These are phyloP conservation scores for Phoenix roebelenii DNA, from an alignment of 176 grass and related monocot species.

Conservation along the genomic window DNA sequence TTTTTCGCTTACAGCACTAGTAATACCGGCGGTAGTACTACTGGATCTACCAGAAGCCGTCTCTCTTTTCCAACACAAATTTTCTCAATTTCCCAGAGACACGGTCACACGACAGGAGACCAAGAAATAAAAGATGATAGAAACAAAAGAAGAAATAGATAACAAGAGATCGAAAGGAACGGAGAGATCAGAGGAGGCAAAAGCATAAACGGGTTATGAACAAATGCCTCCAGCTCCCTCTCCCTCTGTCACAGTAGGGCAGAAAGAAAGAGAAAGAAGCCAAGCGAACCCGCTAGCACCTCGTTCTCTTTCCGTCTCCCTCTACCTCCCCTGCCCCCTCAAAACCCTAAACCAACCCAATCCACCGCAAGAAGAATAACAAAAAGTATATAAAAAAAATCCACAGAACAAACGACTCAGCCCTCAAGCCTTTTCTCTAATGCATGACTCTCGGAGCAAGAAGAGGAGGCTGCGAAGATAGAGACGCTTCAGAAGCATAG, in stretches of 20 bases:
- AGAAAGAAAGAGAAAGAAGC: conserved; percentile 45
- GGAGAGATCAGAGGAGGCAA: conserved; percentile 17
- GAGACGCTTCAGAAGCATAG: neutral
- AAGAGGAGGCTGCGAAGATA: neutral
- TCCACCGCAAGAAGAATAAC: conserved; percentile 1
- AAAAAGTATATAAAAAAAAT: neutral
- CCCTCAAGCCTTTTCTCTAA: conserved; percentile 2
- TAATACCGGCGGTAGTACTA: too few relatives aligned
- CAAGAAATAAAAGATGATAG: conserved; percentile 14
- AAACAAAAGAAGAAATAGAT: conserved; percentile 1
- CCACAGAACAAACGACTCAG: neutral
- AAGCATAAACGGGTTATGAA: conserved; percentile 13
- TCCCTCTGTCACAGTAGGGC: conserved; percentile 2
- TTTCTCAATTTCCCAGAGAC: neutral
- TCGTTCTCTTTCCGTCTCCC: conserved; percentile 36
- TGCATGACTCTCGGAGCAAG: neutral
- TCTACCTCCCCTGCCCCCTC: conserved; percentile 22
- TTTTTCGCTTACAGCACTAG: too few relatives aligned
- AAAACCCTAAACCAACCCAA: conserved; percentile 9
- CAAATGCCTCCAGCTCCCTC: neutral
- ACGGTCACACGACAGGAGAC: conserved; percentile 7
- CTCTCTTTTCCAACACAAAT: neutral
- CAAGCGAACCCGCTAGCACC: conserved; percentile 15
- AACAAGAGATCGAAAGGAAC: conserved; percentile 8
- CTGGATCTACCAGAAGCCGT: too few relatives aligned